Evolutionary conservation across 1,139 yeast species (phyloP).

Genomic region (Suhomyces anneliseae): DNA sequence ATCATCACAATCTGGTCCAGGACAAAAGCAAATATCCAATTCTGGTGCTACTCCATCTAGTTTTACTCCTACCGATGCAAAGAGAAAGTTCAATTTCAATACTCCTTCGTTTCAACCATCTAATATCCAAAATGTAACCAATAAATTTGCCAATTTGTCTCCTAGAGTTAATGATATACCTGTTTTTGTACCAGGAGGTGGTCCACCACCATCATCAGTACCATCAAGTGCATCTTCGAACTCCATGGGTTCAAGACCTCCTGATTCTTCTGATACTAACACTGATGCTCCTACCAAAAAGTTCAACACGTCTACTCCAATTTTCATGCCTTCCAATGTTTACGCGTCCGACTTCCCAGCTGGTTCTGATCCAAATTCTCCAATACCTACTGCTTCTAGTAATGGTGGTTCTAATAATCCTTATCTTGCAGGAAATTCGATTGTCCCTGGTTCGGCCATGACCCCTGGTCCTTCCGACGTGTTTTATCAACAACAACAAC

Average conservation of each 20-base stretch:
- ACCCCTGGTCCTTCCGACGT: slow-evolving; percentile 18
- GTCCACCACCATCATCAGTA: slow-evolving; percentile 1
- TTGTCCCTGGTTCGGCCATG: slow-evolving; percentile 4
- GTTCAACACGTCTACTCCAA: slow-evolving; percentile 35
- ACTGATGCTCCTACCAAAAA: slow-evolving; percentile 15
- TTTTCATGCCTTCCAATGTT: slow-evolving; percentile 26
- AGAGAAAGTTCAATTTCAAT: slow-evolving; percentile 56
- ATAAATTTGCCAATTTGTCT: slow-evolving; percentile 48
- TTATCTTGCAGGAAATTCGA: slow-evolving; percentile 18
- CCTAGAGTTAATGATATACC: slow-evolving; percentile 59
- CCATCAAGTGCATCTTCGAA: neutral
- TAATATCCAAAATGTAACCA: slow-evolving; percentile 25
- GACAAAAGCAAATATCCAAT: neutral
- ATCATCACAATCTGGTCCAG: neutral
- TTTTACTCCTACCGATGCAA: slow-evolving; percentile 17
- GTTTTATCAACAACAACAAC: slow-evolving; percentile 22
- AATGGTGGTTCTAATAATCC: slow-evolving; percentile 17
- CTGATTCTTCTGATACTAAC: slow-evolving; percentile 1
- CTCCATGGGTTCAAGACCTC: slow-evolving; percentile 1
- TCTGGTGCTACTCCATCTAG: slow-evolving; percentile 1
- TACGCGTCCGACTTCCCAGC: slow-evolving; percentile 9
- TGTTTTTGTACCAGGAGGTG: slow-evolving; percentile 50
- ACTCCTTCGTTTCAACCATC: slow-evolving; percentile 68
- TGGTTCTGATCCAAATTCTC: slow-evolving; percentile 3
- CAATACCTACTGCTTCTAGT: slow-evolving; percentile 8